These are phyloP conservation scores for Calonectria pauciramosa DNA, from an alignment of 2,329 filamentous ascomycete species.

Conservation along the genomic window DNA sequence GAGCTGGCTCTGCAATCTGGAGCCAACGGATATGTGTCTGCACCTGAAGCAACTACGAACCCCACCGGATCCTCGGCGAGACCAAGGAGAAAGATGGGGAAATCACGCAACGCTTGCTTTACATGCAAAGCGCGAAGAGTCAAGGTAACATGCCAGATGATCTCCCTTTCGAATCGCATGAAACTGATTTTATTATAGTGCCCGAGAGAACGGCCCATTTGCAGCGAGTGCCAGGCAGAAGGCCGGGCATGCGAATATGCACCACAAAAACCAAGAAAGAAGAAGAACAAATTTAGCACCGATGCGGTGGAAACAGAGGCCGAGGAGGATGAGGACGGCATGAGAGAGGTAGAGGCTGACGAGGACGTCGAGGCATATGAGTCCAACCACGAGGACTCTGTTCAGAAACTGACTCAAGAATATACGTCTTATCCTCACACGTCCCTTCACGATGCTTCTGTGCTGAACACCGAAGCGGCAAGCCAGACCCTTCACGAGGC, in stretches of 20 bases:
- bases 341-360: constrained; percentile 22
- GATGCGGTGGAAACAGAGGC: constrained; percentile 32
- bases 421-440: constrained; percentile 46
- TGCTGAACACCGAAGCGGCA: constrained; percentile 37
- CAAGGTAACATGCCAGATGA: constrained; percentile 51
- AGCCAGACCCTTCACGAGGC: constrained; percentile 34
- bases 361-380: constrained; percentile 7
- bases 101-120: constrained; percentile 53
- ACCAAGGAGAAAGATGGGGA: constrained; percentile 40
- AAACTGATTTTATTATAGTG: constrained; percentile 49
- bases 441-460: constrained; percentile 47
- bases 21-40: constrained; percentile 26
- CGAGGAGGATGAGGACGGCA: constrained; percentile 27
- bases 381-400: not conserved
- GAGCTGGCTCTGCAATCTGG: constrained; percentile 47
- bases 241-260: constrained; percentile 56
- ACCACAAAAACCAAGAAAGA: constrained; percentile 46
- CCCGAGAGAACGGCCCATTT: constrained; percentile 56
- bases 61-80: not conserved
- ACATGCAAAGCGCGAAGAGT: constrained; percentile 52
- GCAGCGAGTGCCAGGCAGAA: constrained; percentile 52
- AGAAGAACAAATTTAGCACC: constrained; percentile 39
- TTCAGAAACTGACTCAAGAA: constrained; percentile 6
- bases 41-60: constrained; percentile 9
- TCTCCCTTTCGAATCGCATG: not conserved